Percentiles rank a stretch among this genome's conserved stretches.
These are phyloP conservation scores for Trichoderma citrinoviride DNA, from an alignment of 2,329 filamentous ascomycete genomes.

Conservation along the genomic window DNA sequence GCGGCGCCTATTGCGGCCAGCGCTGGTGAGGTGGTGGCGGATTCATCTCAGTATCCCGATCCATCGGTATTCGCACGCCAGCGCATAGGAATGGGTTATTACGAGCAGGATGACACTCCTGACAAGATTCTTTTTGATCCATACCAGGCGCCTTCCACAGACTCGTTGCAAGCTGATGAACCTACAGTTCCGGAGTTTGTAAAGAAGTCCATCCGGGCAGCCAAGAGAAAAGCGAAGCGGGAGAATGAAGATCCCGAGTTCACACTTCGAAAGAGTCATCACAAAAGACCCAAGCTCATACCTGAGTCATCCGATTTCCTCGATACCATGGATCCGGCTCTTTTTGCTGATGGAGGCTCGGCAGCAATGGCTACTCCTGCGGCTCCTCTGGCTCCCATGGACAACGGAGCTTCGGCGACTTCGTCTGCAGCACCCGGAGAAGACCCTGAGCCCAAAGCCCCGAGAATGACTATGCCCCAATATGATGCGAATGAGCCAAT, in stretches of 20 bases:
- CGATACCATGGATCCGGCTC: slow-evolving; percentile 52
- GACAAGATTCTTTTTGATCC: slow-evolving; percentile 60
- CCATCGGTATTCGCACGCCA: slow-evolving; percentile 47
- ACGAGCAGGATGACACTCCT: slow-evolving; percentile 56
- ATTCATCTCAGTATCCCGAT: slow-evolving; percentile 47
- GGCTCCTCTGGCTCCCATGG: slow-evolving; percentile 24
- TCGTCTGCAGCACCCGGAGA: slow-evolving; percentile 12
- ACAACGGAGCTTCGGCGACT: slow-evolving; percentile 24
- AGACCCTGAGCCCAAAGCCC: slow-evolving; percentile 26
- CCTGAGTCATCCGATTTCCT: slow-evolving; percentile 33
- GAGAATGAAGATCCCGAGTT: slow-evolving; percentile 58
- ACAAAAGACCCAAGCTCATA: slow-evolving; percentile 40
- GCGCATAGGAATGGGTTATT: slow-evolving; percentile 59
- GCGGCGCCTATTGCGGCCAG: slow-evolving; percentile 15
- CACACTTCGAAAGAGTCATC: slow-evolving; percentile 41
- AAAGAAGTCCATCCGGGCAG: slow-evolving; percentile 53
- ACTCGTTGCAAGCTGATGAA: slow-evolving; percentile 43
- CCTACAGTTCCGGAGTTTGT: slow-evolving; percentile 53
- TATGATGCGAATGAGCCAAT: slow-evolving; percentile 48
- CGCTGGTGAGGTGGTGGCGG: slow-evolving; percentile 31
- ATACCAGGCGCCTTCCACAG: slow-evolving; percentile 52
- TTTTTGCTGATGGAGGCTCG: slow-evolving; percentile 38
- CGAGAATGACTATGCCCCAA: slow-evolving; percentile 24
- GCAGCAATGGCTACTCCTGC: slow-evolving; percentile 11
- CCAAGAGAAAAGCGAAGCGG: slow-evolving; percentile 52